These are phyloP conservation scores for Xenoacremonium recifei DNA, from an alignment of 2,329 filamentous ascomycete species.

Conservation along the genomic window DNA sequence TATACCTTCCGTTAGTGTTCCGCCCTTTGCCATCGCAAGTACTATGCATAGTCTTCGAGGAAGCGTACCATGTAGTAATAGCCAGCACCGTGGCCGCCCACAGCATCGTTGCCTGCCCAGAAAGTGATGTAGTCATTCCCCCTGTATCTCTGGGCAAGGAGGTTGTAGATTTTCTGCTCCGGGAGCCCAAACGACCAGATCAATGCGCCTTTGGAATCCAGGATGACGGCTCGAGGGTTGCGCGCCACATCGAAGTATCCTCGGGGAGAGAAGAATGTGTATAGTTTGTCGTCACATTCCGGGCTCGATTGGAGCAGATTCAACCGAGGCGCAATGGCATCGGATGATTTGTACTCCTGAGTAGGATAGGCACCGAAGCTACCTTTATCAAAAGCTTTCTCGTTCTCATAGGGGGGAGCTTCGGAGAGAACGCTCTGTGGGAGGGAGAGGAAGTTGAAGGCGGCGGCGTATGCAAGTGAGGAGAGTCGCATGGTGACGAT, in stretches of 20 bases:
- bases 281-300: constrained; percentile 31
- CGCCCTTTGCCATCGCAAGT: not conserved
- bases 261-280: constrained; percentile 34
- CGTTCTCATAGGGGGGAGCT: constrained; percentile 4
- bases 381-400: constrained; percentile 21
- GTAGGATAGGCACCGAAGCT: constrained; percentile 22
- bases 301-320: constrained; percentile 24
- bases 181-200: constrained; percentile 29
- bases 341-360: constrained; percentile 17
- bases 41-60: not conserved
- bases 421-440: not conserved
- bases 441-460: not conserved
- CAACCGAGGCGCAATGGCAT: constrained; percentile 24
- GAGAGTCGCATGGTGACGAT: not conserved
- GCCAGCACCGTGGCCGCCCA: constrained; percentile 43
- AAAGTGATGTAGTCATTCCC: constrained; percentile 16
- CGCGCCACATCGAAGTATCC: constrained; percentile 25
- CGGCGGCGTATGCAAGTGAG: not conserved
- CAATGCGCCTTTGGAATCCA: constrained; percentile 38
- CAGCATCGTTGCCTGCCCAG: constrained; percentile 37
- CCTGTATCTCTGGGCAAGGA: constrained; percentile 16
- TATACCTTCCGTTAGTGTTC: not conserved
- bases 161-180: constrained; percentile 26
- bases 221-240: constrained; percentile 36
- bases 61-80: constrained; percentile 40